Conservation (phyloP, 306 rosid genomes). For the Macrotyloma uniflorum region DNA sequence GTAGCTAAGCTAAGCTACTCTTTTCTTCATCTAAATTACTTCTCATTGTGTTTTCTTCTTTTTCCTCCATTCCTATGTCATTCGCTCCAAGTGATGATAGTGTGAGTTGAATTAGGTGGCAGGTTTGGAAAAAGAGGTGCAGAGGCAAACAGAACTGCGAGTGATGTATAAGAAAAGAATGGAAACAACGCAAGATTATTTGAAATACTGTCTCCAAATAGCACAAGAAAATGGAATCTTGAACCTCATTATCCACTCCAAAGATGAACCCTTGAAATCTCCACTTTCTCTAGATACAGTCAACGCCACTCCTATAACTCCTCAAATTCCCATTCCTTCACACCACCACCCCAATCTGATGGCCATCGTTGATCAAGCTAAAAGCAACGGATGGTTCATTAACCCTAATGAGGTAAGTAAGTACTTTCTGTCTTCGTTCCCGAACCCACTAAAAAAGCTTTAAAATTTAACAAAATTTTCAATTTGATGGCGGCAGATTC, state of each 20-base stretch:
- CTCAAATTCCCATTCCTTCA: neutral
- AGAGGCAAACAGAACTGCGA: constrained; percentile 55
- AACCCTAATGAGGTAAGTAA: constrained; percentile 61
- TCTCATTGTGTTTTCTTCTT: neutral
- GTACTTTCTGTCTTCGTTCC: neutral
- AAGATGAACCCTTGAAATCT: constrained; percentile 38
- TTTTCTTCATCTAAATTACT: neutral
- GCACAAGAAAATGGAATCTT: constrained; percentile 83
- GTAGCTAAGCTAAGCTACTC: too few relatives aligned
- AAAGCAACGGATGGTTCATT: constrained; percentile 73
- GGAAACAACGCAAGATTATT: constrained; percentile 63
- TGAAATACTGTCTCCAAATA: constrained; percentile 68
- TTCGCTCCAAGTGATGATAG: too few relatives aligned
- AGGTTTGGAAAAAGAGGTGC: constrained; percentile 62
- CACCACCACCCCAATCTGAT: constrained; percentile 46
- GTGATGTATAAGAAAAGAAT: constrained; percentile 49
- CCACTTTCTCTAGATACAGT: neutral
- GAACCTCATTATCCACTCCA: constrained; percentile 39
- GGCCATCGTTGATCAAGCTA: constrained; percentile 55
- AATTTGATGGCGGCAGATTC: constrained; percentile 41
- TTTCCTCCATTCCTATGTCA: too few relatives aligned
- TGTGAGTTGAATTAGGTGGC: constrained; percentile 44
- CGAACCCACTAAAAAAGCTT: too few relatives aligned
- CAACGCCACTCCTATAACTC: neutral
- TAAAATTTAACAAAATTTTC: too few relatives aligned